Evolutionary conservation across 2,329 filamentous ascomycete species (phyloP), one percentile per base, ranked within the genome.

Genomic region (Microsporum audouinii): DNA sequence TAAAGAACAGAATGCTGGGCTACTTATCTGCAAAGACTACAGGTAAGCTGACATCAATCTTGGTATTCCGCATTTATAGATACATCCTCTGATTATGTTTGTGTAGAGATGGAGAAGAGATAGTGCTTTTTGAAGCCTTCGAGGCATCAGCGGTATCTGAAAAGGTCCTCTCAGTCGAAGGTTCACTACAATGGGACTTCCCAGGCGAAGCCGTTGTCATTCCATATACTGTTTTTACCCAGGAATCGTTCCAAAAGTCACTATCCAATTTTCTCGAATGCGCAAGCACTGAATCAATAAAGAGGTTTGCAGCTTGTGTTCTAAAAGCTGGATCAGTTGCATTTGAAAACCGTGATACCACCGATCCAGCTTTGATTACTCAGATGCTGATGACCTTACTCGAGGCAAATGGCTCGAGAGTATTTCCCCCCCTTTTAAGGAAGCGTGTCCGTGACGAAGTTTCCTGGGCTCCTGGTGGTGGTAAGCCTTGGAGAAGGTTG

Each of bases 361-460:
- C 76, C 0, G 70, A 81, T 59, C 85, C 86, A 0, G 74, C 78
- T 0, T 69, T 88, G 1, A 78, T 89, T 2, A 81, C 78, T 0
- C 77, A 83, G 6, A 75, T 87, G 62, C 74, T 88, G 6, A 81
- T 87, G 72, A 78, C 82, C 0, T 68, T 88, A 0, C 70, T 89
- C 0, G 79, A 84, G 65, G 79, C 77, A 0, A 74, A 80, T 5
- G 85, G 85, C 0, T 60, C 67, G 0, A 65, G 72, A 0, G 62
- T 73, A 0, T 60, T 70, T 0, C 71, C 78, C 0, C 64, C 71
- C 0, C 29, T 74, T 0, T 67, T 87, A 0, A 73, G 73, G 0
- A 89, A 89, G 67, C 75, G 80, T 1, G 78, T 88, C 0, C 77
- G 82, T 0, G 86, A 88, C 57, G 84, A 87, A n/a, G 79, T 87